Evolutionary conservation across 768 basidiomycete genomes (phyloP), one percentile per base, ranked within the genome.

Genomic region (Pisolithus orientalis): DNA sequence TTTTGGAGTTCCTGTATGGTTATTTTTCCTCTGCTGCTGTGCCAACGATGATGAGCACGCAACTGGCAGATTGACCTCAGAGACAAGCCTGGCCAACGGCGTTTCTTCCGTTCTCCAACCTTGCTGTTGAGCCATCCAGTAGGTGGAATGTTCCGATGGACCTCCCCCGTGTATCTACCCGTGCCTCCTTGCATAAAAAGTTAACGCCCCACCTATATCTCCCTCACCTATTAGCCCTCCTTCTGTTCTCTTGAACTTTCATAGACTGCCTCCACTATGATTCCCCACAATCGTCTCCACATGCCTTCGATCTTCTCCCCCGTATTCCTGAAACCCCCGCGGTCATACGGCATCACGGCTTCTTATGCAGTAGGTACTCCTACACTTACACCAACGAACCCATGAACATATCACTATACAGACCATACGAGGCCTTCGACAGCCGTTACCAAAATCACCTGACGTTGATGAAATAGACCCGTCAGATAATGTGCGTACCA

Each of bases 281-380:
- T 75, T 34, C 66, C 72, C 44, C 70, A 72, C 53, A 61, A 59
- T 58, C 48, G 68, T 53, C 42, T 40, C 44, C 14, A 31, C 28
- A 44, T 61, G 29, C 64, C 75, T 40, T 61, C 69, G 44, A 59
- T 60, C 8, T 51, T 72, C n/a, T 59, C 69, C 37, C 9, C 28
- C 6, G 45, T 55, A 21, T 64, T 72, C 47, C 59, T 72, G 56
- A 62, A 65, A 39, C 53, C 70, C 16, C 70, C 61, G 49, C 73
- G 72, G 44, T 64, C 67, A 21, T 72, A 72, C 31, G 67, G 75
- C 1, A 74, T 72, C 62, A 77, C 68, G 46, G 80, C 82, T 4
- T 79, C 74, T 54, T 82, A 80, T 60, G 79, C 83, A 11, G 83
- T 85, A 53, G 34, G 78, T 73, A 24, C 38, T 14, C 9, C 14